phyloP scores from a whole-genome alignment of 2,329 filamentous ascomycete genomes.

The Aspergillus oerlinghausenensis region DNA sequence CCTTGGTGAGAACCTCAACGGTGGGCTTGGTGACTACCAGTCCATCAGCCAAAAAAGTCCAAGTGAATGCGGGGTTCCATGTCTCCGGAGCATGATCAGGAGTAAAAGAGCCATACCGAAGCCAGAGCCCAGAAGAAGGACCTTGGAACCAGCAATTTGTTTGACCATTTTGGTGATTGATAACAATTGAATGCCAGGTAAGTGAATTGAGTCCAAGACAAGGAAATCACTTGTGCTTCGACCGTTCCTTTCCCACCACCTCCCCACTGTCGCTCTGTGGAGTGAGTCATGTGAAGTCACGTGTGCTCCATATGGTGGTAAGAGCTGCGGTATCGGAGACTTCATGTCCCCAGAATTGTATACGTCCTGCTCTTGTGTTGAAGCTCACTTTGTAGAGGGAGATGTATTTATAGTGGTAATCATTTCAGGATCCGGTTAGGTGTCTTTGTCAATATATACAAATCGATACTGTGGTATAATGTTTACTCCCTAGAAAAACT shows the following conservation, averaged over 20 bases:
- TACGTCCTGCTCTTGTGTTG: not conserved
- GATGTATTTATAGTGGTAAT: not conserved
- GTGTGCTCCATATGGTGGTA: conserved; percentile 7
- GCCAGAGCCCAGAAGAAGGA: conserved; percentile 35
- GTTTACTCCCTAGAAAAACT: conserved; percentile 1
- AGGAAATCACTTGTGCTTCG: conserved; percentile 3
- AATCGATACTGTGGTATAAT: not conserved
- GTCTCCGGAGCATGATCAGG: conserved; percentile 5
- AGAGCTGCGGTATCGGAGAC: not conserved
- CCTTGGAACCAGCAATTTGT: conserved; percentile 36
- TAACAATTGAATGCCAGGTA: not conserved
- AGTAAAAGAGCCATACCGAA: conserved; percentile 26
- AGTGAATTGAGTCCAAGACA: conserved; percentile 12
- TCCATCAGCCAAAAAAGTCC: conserved; percentile 9
- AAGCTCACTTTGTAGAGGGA: not conserved
- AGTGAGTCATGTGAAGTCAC: conserved; percentile 21
- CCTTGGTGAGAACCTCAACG: conserved; percentile 57
- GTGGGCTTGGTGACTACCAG: conserved; percentile 56
- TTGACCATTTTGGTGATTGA: conserved; percentile 31
- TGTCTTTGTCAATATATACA: not conserved
- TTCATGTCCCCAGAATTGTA: not conserved
- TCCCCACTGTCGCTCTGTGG: conserved; percentile 12
- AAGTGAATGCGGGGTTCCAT: conserved; percentile 3
- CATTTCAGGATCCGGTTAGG: not conserved
- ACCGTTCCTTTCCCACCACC: not conserved